Evolutionary conservation across 2,329 filamentous ascomycete genomes (phyloP), one percentile per base, ranked within the genome.

Genomic region (Botrytis elliptica): DNA sequence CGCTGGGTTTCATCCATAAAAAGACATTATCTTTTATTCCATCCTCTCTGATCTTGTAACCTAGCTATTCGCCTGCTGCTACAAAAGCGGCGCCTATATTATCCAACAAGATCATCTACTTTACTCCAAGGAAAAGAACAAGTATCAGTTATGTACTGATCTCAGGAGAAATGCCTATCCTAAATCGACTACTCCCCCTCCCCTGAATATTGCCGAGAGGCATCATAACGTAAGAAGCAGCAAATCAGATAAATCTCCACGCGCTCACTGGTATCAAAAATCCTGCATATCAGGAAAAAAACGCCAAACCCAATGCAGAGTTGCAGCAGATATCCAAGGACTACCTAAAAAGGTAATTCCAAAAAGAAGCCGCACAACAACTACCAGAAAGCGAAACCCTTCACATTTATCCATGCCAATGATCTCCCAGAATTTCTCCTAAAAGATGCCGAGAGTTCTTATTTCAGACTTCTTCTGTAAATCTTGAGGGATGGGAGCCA

Each of bases 391-490:
- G 76, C 38, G 68, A 72, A 75, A 76, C 75, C 74, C 74, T 77
- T 78, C 76, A 74, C 77, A 46, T 74, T 75, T 74, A 76, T 75
- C 73, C 68, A 76, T 73, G 74, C 70, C 75, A 63, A 70, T 73
- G 71, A 73, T 68, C 64, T 71, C 57, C 70, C 60, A 29, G 65
- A 71, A n/a, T 55, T n/a, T n/a, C 49, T 55, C 49, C 49, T 3
- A 14, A 55, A 75, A 70, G 46, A 68, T 72, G 55, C 69, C 70
- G 73, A 72, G 75, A 71, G 75, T 74, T 75, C 70, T 75, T 76
- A 73, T 77, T 77, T 81, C 76, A 81, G 71, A 85, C 84, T 78
- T 85, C 84, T 81, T 85, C 84, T 57, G 83, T 85, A 75, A 85
- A 85, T 73, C 81, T 81, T 57, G 84, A 85, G 66, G 83, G 80